Evolutionary conservation across 1,284 basidiomycete species (phyloP).

Genomic region (Wolfiporia cocos): DNA sequence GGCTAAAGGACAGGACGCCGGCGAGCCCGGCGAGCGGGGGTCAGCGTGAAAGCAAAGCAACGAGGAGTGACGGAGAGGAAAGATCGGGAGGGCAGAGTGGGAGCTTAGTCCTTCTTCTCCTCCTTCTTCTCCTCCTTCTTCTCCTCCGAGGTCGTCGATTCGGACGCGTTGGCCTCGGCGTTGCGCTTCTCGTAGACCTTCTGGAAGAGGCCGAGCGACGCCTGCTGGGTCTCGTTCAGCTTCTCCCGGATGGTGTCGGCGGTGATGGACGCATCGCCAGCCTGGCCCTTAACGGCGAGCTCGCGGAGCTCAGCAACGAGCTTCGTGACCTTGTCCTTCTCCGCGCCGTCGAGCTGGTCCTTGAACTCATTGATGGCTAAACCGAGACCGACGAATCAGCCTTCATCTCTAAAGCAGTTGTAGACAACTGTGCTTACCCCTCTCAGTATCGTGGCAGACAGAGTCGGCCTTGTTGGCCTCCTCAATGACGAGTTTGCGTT

Average conservation of each 20-base stretch:
- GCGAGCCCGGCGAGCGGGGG: conserved; percentile 5
- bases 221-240: conserved; percentile 94
- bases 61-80: not conserved
- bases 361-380: conserved; percentile 95
- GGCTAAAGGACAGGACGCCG: conserved; percentile 5
- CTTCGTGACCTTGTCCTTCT: conserved; percentile 91
- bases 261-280: conserved; percentile 76
- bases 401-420: not conserved
- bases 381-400: not conserved
- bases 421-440: conserved; percentile 49
- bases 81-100: conserved; percentile 9
- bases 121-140: conserved; percentile 44
- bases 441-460: conserved; percentile 93
- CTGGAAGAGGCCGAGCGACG: conserved; percentile 96
- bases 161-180: conserved; percentile 54
- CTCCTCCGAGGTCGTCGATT: conserved; percentile 36
- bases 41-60: conserved; percentile 3
- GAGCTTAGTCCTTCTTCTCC: conserved; percentile 68
- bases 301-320: conserved; percentile 88
- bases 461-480: conserved; percentile 97
- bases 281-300: conserved; percentile 86
- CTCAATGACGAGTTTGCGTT: conserved; percentile 86
- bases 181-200: conserved; percentile 95
- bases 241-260: conserved; percentile 90
- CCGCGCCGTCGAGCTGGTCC: conserved; percentile 87